A percentile compares a stretch with the other conserved stretches of the same genome.
Conservation (phyloP, 116 monocot genomes). For the Posidonia oceanica region DNA sequence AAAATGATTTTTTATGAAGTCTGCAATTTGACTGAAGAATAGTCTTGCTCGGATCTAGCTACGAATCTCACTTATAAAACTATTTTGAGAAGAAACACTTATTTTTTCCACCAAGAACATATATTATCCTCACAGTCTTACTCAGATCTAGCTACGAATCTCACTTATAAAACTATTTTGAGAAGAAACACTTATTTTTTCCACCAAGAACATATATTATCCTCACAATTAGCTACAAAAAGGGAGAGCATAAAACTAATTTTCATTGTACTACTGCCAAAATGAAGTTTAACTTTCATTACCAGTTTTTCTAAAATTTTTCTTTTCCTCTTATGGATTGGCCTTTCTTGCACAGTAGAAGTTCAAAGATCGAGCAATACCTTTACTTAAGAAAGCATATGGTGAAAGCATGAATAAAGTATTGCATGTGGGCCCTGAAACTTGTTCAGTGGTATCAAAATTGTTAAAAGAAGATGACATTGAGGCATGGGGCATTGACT, state of each 20-base stretch:
- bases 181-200: no score
- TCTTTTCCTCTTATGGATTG: conserved; percentile 14
- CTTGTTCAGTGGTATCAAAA: conserved; percentile 58
- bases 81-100: no score
- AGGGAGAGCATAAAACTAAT: not conserved
- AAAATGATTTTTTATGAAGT: no score
- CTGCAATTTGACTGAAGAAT: no score
- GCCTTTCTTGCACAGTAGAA: conserved; percentile 52
- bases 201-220: not conserved
- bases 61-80: no score
- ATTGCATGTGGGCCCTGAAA: conserved; percentile 64
- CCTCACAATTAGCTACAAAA: not conserved
- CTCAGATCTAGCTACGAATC: no score
- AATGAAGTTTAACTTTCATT: not conserved
- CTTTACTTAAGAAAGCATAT: conserved; percentile 56
- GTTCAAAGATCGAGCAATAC: conserved; percentile 50
- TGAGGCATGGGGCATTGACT: conserved; percentile 68
- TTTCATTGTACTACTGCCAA: not conserved
- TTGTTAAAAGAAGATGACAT: conserved; percentile 52
- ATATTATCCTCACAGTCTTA: no score
- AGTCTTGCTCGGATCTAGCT: no score
- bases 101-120: no score
- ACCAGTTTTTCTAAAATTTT: not conserved
- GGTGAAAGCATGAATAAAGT: conserved; percentile 46
- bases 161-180: no score